A percentile compares a stretch with the other conserved stretches of the same genome.
These are phyloP conservation scores for Yamadazyma jaroonii DNA, from an alignment of 1,139 yeast species.

Conservation along the genomic window DNA sequence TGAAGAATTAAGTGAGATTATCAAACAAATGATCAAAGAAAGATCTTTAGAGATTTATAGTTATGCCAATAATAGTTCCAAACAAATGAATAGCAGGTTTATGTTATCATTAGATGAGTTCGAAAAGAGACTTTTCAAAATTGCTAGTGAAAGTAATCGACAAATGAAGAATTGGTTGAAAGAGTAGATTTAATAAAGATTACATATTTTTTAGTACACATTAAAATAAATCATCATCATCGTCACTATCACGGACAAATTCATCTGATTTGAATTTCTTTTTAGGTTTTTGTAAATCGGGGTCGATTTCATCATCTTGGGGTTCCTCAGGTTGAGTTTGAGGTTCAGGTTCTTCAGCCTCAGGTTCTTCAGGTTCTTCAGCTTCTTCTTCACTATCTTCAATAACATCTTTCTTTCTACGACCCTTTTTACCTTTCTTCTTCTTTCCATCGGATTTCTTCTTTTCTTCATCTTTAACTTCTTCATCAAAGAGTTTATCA, in stretches of 20 bases:
- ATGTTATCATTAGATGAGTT: slow-evolving; percentile 70
- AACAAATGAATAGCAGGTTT: slow-evolving; percentile 47
- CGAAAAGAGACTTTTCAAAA: slow-evolving; percentile 60
- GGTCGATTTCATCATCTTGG: slow-evolving; percentile 17
- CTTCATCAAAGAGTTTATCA: slow-evolving; percentile 34
- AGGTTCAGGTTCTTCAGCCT: slow-evolving; percentile 14
- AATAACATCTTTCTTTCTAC: slow-evolving; percentile 20
- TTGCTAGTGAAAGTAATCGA: slow-evolving; percentile 59
- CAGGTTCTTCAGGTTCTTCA: slow-evolving; percentile 10
- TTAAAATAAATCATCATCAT: slow-evolving; percentile 23
- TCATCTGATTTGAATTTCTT: slow-evolving; percentile 43
- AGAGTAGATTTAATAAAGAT: too few relatives aligned
- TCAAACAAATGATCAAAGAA: slow-evolving; percentile 54
- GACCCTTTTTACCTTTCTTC: slow-evolving; percentile 13
- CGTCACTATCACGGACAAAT: slow-evolving; percentile 54
- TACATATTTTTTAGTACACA: slow-evolving; percentile 4
- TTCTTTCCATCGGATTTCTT: slow-evolving; percentile 15
- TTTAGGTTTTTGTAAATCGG: slow-evolving; percentile 17
- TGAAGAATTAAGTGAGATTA: slow-evolving; percentile 54
- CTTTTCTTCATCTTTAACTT: slow-evolving; percentile 18
- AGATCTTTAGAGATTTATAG: slow-evolving; percentile 73
- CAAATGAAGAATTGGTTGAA: slow-evolving; percentile 62
- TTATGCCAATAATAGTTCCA: slow-evolving; percentile 57
- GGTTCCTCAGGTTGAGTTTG: slow-evolving; percentile 11
- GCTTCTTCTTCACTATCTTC: slow-evolving; percentile 30